Evolutionary conservation across 2,329 filamentous ascomycete genomes (phyloP).

Genomic region (Blastomyces gilchristii): DNA sequence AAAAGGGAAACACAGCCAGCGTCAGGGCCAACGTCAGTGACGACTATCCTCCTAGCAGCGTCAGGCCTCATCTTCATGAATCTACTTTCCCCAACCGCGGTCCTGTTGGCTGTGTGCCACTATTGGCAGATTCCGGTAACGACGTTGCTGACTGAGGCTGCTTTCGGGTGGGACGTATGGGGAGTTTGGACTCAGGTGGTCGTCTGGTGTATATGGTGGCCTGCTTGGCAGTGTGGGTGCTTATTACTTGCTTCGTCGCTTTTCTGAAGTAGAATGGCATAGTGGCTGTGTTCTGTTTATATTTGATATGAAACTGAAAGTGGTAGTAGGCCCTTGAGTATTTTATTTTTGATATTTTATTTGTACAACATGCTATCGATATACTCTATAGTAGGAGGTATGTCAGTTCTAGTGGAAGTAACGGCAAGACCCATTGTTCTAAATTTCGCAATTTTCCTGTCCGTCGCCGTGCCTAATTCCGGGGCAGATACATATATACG

Average conservation of each 20-base stretch:
- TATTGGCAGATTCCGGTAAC: conserved; percentile 42
- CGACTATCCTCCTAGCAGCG: conserved; percentile 16
- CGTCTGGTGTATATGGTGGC: conserved; percentile 95
- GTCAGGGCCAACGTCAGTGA: conserved; percentile 3
- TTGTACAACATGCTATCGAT: background rate
- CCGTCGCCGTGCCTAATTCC: background rate
- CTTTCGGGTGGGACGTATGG: conserved; percentile 81
- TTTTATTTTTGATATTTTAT: background rate
- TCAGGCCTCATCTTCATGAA: conserved; percentile 43
- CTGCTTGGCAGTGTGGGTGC: conserved; percentile 64
- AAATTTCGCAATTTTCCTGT: background rate
- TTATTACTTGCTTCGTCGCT: conserved; percentile 28
- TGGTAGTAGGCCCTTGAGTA: background rate
- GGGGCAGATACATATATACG: background rate
- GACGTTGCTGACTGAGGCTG: conserved; percentile 58
- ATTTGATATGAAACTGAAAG: background rate
- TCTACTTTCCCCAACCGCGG: conserved; percentile 49
- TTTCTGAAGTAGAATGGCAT: conserved; percentile 1
- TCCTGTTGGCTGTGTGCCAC: conserved; percentile 42
- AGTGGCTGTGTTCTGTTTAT: background rate
- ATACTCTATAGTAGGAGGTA: background rate
- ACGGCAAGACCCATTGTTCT: background rate
- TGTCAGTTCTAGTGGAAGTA: background rate
- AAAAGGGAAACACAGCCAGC: background rate
- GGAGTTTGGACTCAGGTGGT: conserved; percentile 81